These are phyloP conservation scores for Schwanniomyces yamadae DNA, from an alignment of 805 yeast species.

Conservation along the genomic window DNA sequence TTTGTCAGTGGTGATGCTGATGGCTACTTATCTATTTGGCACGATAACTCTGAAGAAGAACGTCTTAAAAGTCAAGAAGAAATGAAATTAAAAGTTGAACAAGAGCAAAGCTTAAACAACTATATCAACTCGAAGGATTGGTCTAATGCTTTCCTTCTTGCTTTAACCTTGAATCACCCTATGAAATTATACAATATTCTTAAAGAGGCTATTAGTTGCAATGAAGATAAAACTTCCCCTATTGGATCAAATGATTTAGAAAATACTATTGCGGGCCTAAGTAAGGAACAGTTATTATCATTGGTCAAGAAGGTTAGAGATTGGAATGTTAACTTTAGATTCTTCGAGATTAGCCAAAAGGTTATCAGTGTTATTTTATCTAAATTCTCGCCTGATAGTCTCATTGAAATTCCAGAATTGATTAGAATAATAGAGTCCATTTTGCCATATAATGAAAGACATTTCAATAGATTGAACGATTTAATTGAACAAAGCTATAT, in stretches of 20 bases:
- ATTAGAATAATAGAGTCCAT: slow-evolving; percentile 69
- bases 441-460: slow-evolving; percentile 87
- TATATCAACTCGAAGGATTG: slow-evolving; percentile 72
- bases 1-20: slow-evolving; percentile 93
- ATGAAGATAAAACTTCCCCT: slow-evolving; percentile 47
- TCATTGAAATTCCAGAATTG: slow-evolving; percentile 67
- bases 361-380: slow-evolving; percentile 64
- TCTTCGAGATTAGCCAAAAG: slow-evolving; percentile 78
- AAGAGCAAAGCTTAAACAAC: slow-evolving; percentile 84
- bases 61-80: slow-evolving; percentile 51
- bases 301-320: slow-evolving; percentile 79
- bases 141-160: slow-evolving; percentile 84
- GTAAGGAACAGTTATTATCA: slow-evolving; percentile 54
- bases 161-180: slow-evolving; percentile 86
- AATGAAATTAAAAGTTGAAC: slow-evolving; percentile 63
- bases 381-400: slow-evolving; percentile 51
- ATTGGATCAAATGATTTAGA: slow-evolving; percentile 65
- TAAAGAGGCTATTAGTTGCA: slow-evolving; percentile 54
- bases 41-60: slow-evolving; percentile 78
- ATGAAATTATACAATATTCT: slow-evolving; percentile 81
- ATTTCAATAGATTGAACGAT: slow-evolving; percentile 71
- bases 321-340: slow-evolving; percentile 90
- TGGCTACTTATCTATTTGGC: slow-evolving; percentile 87
- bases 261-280: slow-evolving; percentile 54
- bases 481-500: slow-evolving; percentile 82